phyloP scores from a whole-genome alignment of 2,329 filamentous ascomycete genomes.

The Westerdykella aurantiaca region DNA sequence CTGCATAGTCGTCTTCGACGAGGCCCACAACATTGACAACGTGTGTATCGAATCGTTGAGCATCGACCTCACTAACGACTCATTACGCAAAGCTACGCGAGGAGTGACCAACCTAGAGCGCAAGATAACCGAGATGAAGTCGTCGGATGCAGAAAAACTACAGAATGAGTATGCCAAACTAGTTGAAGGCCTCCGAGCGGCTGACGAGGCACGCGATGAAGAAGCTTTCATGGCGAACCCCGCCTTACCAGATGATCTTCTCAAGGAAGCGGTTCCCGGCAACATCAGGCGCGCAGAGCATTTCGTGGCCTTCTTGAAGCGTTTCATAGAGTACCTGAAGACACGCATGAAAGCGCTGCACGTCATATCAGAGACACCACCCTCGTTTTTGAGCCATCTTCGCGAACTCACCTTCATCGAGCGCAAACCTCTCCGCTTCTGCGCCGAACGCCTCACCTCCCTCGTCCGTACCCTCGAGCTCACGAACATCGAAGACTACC shows the following conservation, averaged over 20 bases:
- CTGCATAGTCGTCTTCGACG: conserved; percentile 97
- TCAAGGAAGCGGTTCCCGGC: conserved; percentile 92
- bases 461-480: conserved; percentile 91
- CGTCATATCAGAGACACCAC: conserved; percentile 93
- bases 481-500: conserved; percentile 96
- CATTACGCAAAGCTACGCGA: conserved; percentile 79
- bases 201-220: conserved; percentile 84
- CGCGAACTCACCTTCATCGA: conserved; percentile 97
- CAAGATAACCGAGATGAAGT: conserved; percentile 90
- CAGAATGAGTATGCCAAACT: conserved; percentile 94
- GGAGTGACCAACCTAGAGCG: conserved; percentile 87
- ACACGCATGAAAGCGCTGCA: conserved; percentile 98
- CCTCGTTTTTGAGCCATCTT: conserved; percentile 85
- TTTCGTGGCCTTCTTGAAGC: conserved; percentile 88
- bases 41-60: conserved; percentile 97
- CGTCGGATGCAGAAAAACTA: conserved; percentile 88
- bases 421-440: conserved; percentile 89
- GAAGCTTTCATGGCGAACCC: conserved; percentile 98
- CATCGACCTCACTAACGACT: conserved; percentile 95
- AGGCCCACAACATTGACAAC: conserved; percentile 99
- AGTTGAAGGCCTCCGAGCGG: conserved; percentile 82
- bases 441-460: conserved; percentile 88
- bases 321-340: conserved; percentile 96
- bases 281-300: conserved; percentile 96
- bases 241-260: conserved; percentile 82